Evolutionary conservation across 2,329 filamentous ascomycete genomes (phyloP).

Genomic region (Akanthomyces muscarius): DNA sequence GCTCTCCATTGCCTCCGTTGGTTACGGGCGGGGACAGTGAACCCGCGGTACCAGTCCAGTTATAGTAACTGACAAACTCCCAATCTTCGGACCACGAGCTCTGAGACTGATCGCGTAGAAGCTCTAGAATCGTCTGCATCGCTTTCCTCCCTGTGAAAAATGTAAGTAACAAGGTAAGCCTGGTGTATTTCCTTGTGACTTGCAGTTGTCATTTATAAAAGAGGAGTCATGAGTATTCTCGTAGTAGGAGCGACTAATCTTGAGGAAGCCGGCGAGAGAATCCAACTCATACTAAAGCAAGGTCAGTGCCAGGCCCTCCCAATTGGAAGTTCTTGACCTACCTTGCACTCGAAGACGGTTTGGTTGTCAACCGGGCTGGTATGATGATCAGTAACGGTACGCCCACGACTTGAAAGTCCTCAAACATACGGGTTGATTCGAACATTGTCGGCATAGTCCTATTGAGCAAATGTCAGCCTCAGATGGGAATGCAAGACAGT

Average conservation of each 20-base stretch:
- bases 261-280: slow-evolving; percentile 81
- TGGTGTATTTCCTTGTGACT: neutral
- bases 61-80: slow-evolving; percentile 28
- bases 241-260: slow-evolving; percentile 73
- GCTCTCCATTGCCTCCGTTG: slow-evolving; percentile 72
- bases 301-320: neutral
- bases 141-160: slow-evolving; percentile 65
- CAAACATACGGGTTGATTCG: slow-evolving; percentile 25
- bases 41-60: slow-evolving; percentile 28
- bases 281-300: slow-evolving; percentile 76
- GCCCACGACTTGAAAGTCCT: neutral
- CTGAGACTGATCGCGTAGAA: slow-evolving; percentile 26
- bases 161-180: slow-evolving; percentile 36
- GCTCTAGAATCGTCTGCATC: slow-evolving; percentile 27
- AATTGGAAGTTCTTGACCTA: slow-evolving; percentile 44
- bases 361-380: slow-evolving; percentile 25
- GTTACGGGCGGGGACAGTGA: slow-evolving; percentile 40
- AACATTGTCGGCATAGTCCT: slow-evolving; percentile 24
- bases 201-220: slow-evolving; percentile 50
- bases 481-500: neutral
- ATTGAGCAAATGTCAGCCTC: neutral
- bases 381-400: neutral
- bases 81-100: slow-evolving; percentile 25
- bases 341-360: slow-evolving; percentile 29
- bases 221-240: slow-evolving; percentile 63